Evolutionary conservation across 2,329 filamentous ascomycete genomes (phyloP), one percentile per base, ranked within the genome.

Genomic region (Aspergillus sp.): DNA sequence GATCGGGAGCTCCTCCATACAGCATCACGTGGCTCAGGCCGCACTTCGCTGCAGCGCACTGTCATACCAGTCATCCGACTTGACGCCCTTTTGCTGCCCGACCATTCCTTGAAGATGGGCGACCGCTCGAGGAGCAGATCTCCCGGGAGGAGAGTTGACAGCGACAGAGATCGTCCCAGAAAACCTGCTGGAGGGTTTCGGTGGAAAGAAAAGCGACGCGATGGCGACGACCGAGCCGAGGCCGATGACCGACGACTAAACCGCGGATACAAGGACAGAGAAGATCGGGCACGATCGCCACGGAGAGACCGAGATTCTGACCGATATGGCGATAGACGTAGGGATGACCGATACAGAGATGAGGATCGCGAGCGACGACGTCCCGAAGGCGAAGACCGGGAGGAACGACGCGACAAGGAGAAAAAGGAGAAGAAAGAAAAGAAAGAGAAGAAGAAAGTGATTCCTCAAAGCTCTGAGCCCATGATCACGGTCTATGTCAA

Each of bases 401-500:
- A 69, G 55, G 68, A 65, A 32, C 67, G 69, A n/a, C 63, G 58
- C 32, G 32, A 36, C 32, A 16, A 42, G 20, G 69, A 73, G 45
- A 76, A 75, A 67, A 78, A 68, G 72, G 80, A 68, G 67, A 78
- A 71, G 72, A 81, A 70, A 71, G 69, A 70, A 54, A 78, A 78
- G 60, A 78, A 78, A 56, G 74, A 80, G 54, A 77, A 78, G 56
- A 66, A 67, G n/a, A 63, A 69, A 0, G 66, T 72, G 7, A 62
- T 74, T 31, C 70, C 78, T 7, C 70, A 75, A 62, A 75, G 73
- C 45, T 78, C 81, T 6, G 90, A 96, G 71, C 89, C 92, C 58
- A 96, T 97, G 90, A 97, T 98, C 66, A 86, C 96, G 54, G 93
- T 98, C 18, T 87, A 94, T 70, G 87, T 98, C 71, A 98, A 98